A percentile compares a stretch with the other conserved stretches of the same genome.
phyloP scores from a whole-genome alignment of 2,329 filamentous ascomycete species.

The Alternaria arbusti region DNA sequence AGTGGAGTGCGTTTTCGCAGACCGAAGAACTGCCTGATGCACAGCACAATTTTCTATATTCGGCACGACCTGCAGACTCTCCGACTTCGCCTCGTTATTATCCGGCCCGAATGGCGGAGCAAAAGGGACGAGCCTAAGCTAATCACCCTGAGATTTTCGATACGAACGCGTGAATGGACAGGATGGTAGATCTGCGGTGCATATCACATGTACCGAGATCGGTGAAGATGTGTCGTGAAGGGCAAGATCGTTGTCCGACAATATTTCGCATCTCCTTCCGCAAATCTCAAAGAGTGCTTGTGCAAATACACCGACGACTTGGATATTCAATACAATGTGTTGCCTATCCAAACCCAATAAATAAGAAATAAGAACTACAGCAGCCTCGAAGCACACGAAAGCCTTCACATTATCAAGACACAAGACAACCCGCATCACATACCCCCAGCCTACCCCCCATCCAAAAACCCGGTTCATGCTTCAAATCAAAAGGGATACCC shows the following conservation, averaged over 20 bases:
- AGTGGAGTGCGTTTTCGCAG: background rate
- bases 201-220: background rate
- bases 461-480: background rate
- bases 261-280: background rate
- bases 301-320: background rate
- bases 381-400: background rate
- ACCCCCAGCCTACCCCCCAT: background rate
- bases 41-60: background rate
- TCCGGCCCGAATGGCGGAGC: slow-evolving; percentile 8
- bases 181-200: background rate
- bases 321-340: background rate
- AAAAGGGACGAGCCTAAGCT: background rate
- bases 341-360: background rate
- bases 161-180: background rate
- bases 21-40: slow-evolving; percentile 5
- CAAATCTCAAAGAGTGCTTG: background rate
- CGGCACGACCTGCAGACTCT: background rate
- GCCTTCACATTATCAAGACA: background rate
- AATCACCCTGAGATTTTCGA: background rate
- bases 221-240: background rate
- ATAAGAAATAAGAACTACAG: background rate
- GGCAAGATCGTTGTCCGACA: background rate
- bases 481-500: slow-evolving; percentile 64
- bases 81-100: background rate
- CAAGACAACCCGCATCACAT: background rate